phyloP scores from a whole-genome alignment of 305 asterid species.

The Ajuga reptans region DNA sequence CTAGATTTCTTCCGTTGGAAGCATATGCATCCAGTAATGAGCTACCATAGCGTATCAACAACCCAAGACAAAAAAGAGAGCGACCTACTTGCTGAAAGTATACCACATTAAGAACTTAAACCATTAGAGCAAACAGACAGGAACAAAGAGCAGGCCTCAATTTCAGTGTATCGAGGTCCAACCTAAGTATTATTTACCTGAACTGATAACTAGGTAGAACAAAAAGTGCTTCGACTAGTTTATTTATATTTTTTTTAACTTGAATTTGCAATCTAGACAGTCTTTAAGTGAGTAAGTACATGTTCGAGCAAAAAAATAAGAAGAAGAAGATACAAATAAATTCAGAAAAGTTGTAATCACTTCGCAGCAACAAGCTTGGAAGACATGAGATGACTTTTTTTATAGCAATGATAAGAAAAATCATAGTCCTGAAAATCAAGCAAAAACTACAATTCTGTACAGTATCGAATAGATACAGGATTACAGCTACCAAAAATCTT shows the following conservation, averaged over 20 bases:
- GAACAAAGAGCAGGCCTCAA: not conserved
- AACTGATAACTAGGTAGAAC: not conserved
- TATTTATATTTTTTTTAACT: constrained; percentile 1
- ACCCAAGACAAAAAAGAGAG: constrained; percentile 95
- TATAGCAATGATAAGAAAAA: not conserved
- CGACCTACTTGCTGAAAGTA: constrained; percentile 85
- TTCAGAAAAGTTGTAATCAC: not conserved
- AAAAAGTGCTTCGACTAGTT: not conserved
- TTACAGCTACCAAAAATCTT: constrained; percentile 13
- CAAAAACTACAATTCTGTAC: constrained; percentile 7
- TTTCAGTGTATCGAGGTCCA: not conserved
- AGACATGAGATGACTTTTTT: not conserved
- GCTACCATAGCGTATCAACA: constrained; percentile 90
- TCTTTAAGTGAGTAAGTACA: not conserved
- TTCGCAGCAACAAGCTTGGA: not conserved
- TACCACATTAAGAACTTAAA: constrained; percentile 1
- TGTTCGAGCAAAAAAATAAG: not conserved
- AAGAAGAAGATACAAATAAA: too few species aligned
- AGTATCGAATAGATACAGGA: constrained; percentile 1
- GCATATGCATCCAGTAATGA: constrained; percentile 47
- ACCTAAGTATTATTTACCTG: not conserved
- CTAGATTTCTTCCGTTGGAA: constrained; percentile 50
- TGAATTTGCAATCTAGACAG: not conserved
- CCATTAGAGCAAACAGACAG: not conserved
- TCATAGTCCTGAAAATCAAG: not conserved